phyloP scores from a whole-genome alignment of 169 alveolate genomes.

The Miamiensis avidus region DNA sequence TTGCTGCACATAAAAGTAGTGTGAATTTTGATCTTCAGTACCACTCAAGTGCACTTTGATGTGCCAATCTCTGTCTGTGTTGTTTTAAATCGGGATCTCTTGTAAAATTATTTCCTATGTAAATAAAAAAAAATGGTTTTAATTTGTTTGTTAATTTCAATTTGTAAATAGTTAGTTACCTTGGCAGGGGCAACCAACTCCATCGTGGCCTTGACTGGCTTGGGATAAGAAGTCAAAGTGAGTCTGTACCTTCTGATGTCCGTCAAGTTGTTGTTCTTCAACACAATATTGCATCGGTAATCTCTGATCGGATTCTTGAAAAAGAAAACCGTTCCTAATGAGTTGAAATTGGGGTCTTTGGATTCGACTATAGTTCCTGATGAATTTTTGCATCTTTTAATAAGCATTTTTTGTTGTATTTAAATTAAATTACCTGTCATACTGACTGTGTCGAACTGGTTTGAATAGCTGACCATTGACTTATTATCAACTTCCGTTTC shows the following conservation, averaged over 20 bases:
- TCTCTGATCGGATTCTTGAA: constrained; percentile 44
- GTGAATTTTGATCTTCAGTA: neutral
- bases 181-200: constrained; percentile 88
- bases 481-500: neutral
- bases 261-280: constrained; percentile 65
- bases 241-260: constrained; percentile 88
- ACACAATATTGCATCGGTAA: constrained; percentile 70
- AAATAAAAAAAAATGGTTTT: too few species aligned
- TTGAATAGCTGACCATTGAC: neutral
- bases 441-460: neutral
- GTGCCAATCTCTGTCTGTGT: constrained; percentile 88
- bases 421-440: too few species aligned
- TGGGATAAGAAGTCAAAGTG: constrained; percentile 85
- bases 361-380: too few species aligned
- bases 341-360: neutral
- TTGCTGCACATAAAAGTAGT: too few species aligned
- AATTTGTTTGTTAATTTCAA: too few species aligned
- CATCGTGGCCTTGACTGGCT: constrained; percentile 82
- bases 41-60: constrained; percentile 71
- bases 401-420: too few species aligned
- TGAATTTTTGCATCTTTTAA: too few species aligned
- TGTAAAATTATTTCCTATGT: constrained; percentile 50
- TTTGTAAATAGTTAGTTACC: constrained; percentile 40
- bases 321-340: neutral
- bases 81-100: constrained; percentile 90